Percentiles rank a stretch among this genome's conserved stretches.
Conservation (phyloP, 2,329 filamentous ascomycete species). For the Hypocreales sp. region DNA sequence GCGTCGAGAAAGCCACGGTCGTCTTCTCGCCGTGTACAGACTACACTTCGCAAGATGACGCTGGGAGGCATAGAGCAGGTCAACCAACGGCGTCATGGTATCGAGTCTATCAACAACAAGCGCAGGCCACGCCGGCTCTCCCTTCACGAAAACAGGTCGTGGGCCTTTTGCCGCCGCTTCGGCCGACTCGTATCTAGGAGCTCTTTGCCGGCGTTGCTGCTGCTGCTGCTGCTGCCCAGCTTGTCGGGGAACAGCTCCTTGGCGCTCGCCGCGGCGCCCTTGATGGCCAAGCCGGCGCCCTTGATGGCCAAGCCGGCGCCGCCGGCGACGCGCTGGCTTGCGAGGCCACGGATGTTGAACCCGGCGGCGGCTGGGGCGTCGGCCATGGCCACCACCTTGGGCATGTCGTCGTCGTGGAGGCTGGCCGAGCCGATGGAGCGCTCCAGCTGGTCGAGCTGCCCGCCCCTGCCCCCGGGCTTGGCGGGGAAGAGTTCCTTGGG, state of each 20-base stretch:
- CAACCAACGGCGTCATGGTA: constrained; percentile 43
- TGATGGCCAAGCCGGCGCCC: too few species aligned
- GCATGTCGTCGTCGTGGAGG: constrained; percentile 20
- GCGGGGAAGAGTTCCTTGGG: constrained; percentile 24
- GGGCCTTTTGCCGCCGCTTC: constrained; percentile 50
- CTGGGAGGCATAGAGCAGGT: constrained; percentile 46
- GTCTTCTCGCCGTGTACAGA: too few species aligned
- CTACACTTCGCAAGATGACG: constrained; percentile 45
- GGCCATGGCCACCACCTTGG: constrained; percentile 44
- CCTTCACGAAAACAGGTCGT: constrained; percentile 53
- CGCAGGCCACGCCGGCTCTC: too few species aligned
- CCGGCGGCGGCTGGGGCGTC: constrained; percentile 23
- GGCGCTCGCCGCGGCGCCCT: constrained; percentile 29
- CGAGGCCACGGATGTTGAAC: constrained; percentile 46
- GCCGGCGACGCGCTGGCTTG: constrained; percentile 26
- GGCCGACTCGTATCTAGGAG: constrained; percentile 37
- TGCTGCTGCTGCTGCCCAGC: constrained; percentile 33
- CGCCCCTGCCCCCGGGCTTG: constrained; percentile 12
- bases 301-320: constrained; percentile 49
- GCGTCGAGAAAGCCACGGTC: too few species aligned
- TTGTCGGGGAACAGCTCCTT: constrained; percentile 58
- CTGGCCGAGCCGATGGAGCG: constrained; percentile 21
- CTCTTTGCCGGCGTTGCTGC: constrained; percentile 56
- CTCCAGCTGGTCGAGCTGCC: constrained; percentile 22
- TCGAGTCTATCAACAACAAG: too few species aligned